These are phyloP conservation scores for Ophiosphaerella herpotricha DNA, from an alignment of 2,329 filamentous ascomycete genomes.

Conservation along the genomic window DNA sequence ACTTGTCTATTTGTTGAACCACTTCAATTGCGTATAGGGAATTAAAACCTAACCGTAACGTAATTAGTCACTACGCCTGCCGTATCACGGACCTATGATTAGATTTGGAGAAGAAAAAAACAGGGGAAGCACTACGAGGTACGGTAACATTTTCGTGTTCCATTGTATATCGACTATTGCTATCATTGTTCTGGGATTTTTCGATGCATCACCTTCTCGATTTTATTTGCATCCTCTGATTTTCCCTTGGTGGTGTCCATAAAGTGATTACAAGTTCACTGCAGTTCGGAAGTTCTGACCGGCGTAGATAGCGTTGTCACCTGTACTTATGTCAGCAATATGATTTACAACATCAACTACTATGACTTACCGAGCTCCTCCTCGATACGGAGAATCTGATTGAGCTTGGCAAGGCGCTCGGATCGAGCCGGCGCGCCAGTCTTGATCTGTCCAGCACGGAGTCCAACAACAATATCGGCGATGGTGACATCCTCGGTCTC, in stretches of 20 bases:
- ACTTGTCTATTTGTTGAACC: no score
- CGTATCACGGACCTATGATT: no score
- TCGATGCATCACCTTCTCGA: background rate
- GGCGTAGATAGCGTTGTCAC: conserved; percentile 83
- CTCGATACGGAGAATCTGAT: conserved; percentile 99
- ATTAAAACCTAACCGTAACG: no score
- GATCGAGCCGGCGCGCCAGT: conserved; percentile 73
- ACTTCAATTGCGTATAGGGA: no score
- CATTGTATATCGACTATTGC: no score
- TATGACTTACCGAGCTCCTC: conserved; percentile 72
- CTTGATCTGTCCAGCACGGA: conserved; percentile 90
- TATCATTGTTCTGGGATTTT: background rate
- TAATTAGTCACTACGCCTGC: no score
- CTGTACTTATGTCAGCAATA: conserved; percentile 4
- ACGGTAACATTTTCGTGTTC: no score
- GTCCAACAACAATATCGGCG: conserved; percentile 94
- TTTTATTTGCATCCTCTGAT: background rate
- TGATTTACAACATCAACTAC: background rate
- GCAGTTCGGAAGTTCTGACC: conserved; percentile 89
- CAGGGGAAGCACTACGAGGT: no score
- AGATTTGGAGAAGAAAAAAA: no score
- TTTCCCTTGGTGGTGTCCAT: no score
- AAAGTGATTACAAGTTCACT: conserved; percentile 66
- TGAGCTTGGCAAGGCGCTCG: conserved; percentile 98
- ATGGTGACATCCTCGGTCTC: conserved; percentile 99